Conservation (phyloP, 2,329 filamentous ascomycete genomes). For the Ophiostoma australiae region DNA sequence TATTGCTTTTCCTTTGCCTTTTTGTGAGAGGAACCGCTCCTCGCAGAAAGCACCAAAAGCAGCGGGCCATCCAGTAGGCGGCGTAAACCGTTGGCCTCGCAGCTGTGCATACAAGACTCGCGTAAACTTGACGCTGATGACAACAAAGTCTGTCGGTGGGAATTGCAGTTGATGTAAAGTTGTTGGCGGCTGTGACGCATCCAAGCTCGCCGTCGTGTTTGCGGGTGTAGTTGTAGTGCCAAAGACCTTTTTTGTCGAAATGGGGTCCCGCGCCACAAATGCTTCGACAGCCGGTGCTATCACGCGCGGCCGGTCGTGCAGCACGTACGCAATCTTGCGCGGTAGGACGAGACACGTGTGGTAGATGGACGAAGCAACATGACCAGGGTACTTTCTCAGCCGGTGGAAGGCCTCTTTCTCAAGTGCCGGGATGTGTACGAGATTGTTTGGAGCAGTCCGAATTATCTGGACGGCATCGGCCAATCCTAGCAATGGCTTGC, state of each 20-base stretch:
- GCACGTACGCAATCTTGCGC: slow-evolving; percentile 71
- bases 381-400: slow-evolving; percentile 73
- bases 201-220: background rate
- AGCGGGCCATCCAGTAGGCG: slow-evolving; percentile 51
- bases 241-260: slow-evolving; percentile 65
- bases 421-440: slow-evolving; percentile 68
- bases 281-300: slow-evolving; percentile 81
- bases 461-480: slow-evolving; percentile 61
- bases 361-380: slow-evolving; percentile 72
- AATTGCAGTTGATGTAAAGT: slow-evolving; percentile 48
- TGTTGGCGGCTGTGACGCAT: background rate
- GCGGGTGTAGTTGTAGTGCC: background rate
- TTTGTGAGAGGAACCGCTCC: slow-evolving; percentile 6
- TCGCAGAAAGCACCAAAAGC: slow-evolving; percentile 33
- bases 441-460: slow-evolving; percentile 47
- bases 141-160: slow-evolving; percentile 72
- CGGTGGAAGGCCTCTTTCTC: slow-evolving; percentile 90
- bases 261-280: slow-evolving; percentile 85
- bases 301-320: slow-evolving; percentile 69
- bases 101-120: slow-evolving; percentile 87
- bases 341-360: slow-evolving; percentile 69
- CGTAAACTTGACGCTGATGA: slow-evolving; percentile 74
- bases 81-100: slow-evolving; percentile 74
- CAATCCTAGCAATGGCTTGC: slow-evolving; percentile 49
- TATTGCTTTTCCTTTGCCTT: background rate